Evolutionary conservation across 805 yeast genomes (phyloP).

Genomic region (Zygosaccharomyces siamensis): DNA sequence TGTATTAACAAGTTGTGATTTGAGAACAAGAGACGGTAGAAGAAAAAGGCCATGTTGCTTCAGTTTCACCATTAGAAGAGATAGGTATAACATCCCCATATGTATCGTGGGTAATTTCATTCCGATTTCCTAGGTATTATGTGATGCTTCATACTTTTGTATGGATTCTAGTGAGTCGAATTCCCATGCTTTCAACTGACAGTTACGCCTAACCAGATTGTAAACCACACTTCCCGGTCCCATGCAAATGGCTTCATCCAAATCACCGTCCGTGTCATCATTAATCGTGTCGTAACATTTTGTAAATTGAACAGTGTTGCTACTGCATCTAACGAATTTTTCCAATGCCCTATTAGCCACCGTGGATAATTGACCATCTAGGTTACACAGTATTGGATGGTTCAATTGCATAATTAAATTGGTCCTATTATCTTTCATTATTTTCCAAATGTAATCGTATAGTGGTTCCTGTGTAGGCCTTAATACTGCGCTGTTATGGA

Average conservation of each 20-base stretch:
- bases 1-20: conserved; percentile 83
- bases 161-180: conserved; percentile 28
- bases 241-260: conserved; percentile 24
- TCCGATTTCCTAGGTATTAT: conserved; percentile 46
- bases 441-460: conserved; percentile 33
- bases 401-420: conserved; percentile 25
- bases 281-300: conserved; percentile 32
- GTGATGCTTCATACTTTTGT: conserved; percentile 12
- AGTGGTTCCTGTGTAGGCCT: conserved; percentile 32
- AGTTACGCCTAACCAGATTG: conserved; percentile 29
- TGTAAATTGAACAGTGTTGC: conserved; percentile 33
- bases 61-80: conserved; percentile 88
- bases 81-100: conserved; percentile 89
- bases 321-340: conserved; percentile 32
- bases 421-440: conserved; percentile 26
- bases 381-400: conserved; percentile 31
- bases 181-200: conserved; percentile 21
- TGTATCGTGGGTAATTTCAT: conserved; percentile 94
- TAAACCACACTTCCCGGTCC: conserved; percentile 34
- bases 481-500: conserved; percentile 32
- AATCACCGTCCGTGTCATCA: conserved; percentile 11
- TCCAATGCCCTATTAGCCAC: conserved; percentile 31
- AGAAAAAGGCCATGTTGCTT: conserved; percentile 84
- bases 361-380: conserved; percentile 29
- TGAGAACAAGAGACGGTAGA: conserved; percentile 77